These are phyloP conservation scores for Penicillium sp. DNA, from an alignment of 2,329 filamentous ascomycete genomes.

Conservation along the genomic window DNA sequence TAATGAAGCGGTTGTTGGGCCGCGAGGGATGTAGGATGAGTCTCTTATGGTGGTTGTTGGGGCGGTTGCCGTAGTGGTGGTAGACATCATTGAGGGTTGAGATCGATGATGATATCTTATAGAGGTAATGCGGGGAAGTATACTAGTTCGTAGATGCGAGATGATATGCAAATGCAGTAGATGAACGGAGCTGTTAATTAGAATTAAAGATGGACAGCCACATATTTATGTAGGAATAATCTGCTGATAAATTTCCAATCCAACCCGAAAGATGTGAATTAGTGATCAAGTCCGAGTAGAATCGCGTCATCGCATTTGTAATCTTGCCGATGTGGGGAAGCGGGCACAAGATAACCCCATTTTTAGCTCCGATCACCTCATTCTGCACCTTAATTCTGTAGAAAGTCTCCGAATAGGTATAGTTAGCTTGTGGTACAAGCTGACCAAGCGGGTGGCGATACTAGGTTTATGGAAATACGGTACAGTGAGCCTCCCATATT, in stretches of 20 bases:
- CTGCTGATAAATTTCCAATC: not conserved
- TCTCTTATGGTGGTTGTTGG: conserved; percentile 10
- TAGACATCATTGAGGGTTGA: not conserved
- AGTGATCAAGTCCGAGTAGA: conserved; percentile 10
- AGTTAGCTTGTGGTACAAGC: no score
- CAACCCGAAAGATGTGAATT: not conserved
- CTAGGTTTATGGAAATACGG: no score
- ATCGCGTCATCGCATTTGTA: conserved; percentile 16
- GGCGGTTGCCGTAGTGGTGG: conserved; percentile 21
- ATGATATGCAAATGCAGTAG: not conserved
- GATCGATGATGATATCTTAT: not conserved
- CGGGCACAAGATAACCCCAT: conserved; percentile 11
- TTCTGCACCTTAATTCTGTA: not conserved
- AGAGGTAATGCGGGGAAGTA: not conserved
- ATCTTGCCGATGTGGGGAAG: conserved; percentile 15
- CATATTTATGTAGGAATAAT: not conserved
- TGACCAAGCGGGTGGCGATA: no score
- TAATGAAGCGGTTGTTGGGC: conserved; percentile 62
- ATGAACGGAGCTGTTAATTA: not conserved
- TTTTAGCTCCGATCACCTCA: conserved; percentile 14
- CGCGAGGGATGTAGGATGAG: conserved; percentile 51
- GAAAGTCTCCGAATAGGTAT: no score
- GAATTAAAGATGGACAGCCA: not conserved
- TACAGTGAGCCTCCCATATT: no score
- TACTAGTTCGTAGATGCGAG: not conserved